Evolutionary conservation across 2,329 filamentous ascomycete species (phyloP).

Genomic region (Botrytis porri): DNA sequence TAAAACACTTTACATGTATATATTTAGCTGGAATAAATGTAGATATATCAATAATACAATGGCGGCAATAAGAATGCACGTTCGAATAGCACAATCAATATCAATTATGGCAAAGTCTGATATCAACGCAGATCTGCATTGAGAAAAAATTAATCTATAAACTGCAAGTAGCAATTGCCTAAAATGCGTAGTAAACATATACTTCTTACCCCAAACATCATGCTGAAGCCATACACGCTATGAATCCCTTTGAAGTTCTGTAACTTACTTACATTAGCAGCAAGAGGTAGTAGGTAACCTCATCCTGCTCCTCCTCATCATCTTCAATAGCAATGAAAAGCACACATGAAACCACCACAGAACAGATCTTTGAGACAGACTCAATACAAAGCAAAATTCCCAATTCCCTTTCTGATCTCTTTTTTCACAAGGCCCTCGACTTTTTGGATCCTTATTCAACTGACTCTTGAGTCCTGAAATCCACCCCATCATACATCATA

Average conservation of each 20-base stretch:
- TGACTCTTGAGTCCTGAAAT: too few relatives aligned
- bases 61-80: neutral
- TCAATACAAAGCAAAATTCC: too few relatives aligned
- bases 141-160: too few relatives aligned
- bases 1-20: neutral
- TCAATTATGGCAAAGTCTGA: neutral
- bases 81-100: neutral
- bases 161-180: too few relatives aligned
- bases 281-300: neutral
- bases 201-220: neutral
- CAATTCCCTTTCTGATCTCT: too few relatives aligned
- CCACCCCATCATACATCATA: too few relatives aligned
- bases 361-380: too few relatives aligned
- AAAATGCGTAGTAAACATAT: too few relatives aligned
- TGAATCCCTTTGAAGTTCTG: neutral
- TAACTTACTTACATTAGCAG: neutral
- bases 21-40: neutral
- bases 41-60: neutral
- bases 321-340: accelerated
- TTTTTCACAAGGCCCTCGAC: too few relatives aligned
- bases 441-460: too few relatives aligned
- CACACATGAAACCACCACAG: neutral
- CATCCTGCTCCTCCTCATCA: neutral
- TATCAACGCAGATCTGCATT: neutral
- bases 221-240: neutral